These are phyloP conservation scores for Rhizopus arrhizus DNA, from an alignment of 371 early-diverging fungal species.

Conservation along the genomic window DNA sequence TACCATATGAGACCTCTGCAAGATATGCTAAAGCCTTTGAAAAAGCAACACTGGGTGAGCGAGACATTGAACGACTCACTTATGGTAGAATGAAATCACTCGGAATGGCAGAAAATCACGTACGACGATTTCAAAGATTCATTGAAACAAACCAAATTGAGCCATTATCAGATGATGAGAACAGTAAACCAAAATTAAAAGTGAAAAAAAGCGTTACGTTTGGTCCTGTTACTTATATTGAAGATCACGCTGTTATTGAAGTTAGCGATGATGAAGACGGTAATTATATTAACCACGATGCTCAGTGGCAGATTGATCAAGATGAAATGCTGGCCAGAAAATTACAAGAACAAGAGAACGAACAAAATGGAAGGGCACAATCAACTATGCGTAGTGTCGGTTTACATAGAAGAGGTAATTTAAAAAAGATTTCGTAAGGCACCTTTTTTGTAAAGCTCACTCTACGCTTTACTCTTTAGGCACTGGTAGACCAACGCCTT, in stretches of 20 bases:
- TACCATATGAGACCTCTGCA: slow-evolving; percentile 69
- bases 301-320: slow-evolving; percentile 50
- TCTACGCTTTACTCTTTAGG: slow-evolving; percentile 11
- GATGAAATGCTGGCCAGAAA: slow-evolving; percentile 81
- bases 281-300: slow-evolving; percentile 5
- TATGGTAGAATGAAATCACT: slow-evolving; percentile 72
- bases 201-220: slow-evolving; percentile 48
- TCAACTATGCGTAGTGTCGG: slow-evolving; percentile 6
- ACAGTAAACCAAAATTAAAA: slow-evolving; percentile 25
- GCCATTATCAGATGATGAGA: slow-evolving; percentile 49
- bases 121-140: slow-evolving; percentile 73
- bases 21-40: slow-evolving; percentile 81
- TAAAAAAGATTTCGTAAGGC: neutral
- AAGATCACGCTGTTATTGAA: slow-evolving; percentile 29
- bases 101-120: slow-evolving; percentile 82
- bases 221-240: slow-evolving; percentile 47
- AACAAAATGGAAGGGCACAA: slow-evolving; percentile 13
- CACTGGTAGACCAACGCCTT: slow-evolving; percentile 49
- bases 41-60: slow-evolving; percentile 73
- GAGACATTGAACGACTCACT: slow-evolving; percentile 72
- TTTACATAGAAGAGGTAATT: slow-evolving; percentile 42
- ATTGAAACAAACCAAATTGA: slow-evolving; percentile 43
- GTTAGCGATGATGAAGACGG: slow-evolving; percentile 15
- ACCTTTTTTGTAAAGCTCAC: slow-evolving; percentile 6
- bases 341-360: slow-evolving; percentile 66